Conservation (phyloP, 805 yeast species). For the Ogataea siamensis region DNA sequence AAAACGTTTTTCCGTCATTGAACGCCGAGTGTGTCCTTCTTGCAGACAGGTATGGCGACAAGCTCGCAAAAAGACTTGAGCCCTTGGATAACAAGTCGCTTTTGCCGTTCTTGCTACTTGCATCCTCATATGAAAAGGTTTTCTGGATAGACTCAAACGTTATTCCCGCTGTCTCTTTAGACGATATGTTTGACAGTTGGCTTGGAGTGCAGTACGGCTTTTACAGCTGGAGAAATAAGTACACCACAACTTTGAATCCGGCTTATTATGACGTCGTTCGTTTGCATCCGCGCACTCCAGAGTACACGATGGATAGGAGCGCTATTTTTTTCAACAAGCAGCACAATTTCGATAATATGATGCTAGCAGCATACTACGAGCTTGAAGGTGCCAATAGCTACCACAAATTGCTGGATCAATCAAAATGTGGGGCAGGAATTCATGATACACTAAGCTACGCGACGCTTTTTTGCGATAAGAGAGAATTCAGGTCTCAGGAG, state of each 20-base stretch:
- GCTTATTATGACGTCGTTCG: conserved; percentile 42
- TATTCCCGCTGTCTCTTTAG: conserved; percentile 38
- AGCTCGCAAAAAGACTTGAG: conserved; percentile 11
- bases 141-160: conserved; percentile 44
- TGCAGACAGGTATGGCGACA: conserved; percentile 34
- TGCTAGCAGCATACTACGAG: conserved; percentile 47
- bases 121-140: conserved; percentile 42
- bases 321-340: conserved; percentile 45
- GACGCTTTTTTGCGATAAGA: conserved; percentile 38
- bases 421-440: conserved; percentile 48
- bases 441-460: conserved; percentile 51
- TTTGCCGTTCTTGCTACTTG: conserved; percentile 40
- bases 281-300: conserved; percentile 12
- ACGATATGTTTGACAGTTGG: conserved; percentile 30
- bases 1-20: conserved; percentile 34
- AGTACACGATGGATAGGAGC: conserved; percentile 44
- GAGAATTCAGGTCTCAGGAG: conserved; percentile 44
- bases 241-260: conserved; percentile 66
- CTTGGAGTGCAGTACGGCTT: conserved; percentile 52
- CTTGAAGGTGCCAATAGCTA: conserved; percentile 41
- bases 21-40: conserved; percentile 40
- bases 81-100: conserved; percentile 29
- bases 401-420: conserved; percentile 35
- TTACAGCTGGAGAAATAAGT: conserved; percentile 69
- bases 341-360: conserved; percentile 42